Evolutionary conservation across 2,329 filamentous ascomycete species (phyloP).

Genomic region (Cladosporium sp.): DNA sequence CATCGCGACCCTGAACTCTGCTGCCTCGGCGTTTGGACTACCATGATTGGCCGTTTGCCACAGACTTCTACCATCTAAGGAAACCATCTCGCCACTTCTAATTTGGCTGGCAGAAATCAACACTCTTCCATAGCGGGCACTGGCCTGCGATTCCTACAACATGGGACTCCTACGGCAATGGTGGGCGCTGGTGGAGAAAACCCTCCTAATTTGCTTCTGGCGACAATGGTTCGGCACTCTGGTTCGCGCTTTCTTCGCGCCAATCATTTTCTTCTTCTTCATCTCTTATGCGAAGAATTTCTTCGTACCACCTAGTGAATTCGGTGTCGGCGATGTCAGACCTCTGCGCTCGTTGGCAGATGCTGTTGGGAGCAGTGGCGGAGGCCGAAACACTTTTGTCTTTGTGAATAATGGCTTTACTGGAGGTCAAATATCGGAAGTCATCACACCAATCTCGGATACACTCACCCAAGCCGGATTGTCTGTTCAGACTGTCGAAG

Average conservation of each 20-base stretch:
- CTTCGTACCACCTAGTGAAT: slow-evolving; percentile 71
- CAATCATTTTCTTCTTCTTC: slow-evolving; percentile 48
- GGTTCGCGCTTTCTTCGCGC: slow-evolving; percentile 52
- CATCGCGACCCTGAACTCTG: not conserved
- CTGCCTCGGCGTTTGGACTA: not conserved
- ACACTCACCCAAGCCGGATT: slow-evolving; percentile 54
- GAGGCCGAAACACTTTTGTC: slow-evolving; percentile 63
- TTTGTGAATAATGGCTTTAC: slow-evolving; percentile 70
- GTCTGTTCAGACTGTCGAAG: slow-evolving; percentile 50
- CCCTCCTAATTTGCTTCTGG: slow-evolving; percentile 49
- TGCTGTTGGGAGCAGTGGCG: slow-evolving; percentile 55
- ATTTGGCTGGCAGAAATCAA: not conserved
- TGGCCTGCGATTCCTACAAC: not conserved
- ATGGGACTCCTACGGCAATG: slow-evolving; percentile 42
- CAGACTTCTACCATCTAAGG: not conserved
- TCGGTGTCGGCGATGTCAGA: slow-evolving; percentile 61
- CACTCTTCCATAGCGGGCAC: not conserved
- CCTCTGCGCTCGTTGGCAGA: slow-evolving; percentile 61
- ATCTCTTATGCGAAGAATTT: slow-evolving; percentile 71
- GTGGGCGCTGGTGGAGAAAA: slow-evolving; percentile 55
- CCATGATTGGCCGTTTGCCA: slow-evolving; percentile 1
- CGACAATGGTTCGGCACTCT: slow-evolving; percentile 52
- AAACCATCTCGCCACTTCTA: not conserved
- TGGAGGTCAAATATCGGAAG: slow-evolving; percentile 65
- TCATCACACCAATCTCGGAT: slow-evolving; percentile 61